Percentiles rank a stretch among this genome's conserved stretches.
These are phyloP conservation scores for Butyriboletus appendiculatus DNA, from an alignment of 1,284 basidiomycete species.

Conservation along the genomic window DNA sequence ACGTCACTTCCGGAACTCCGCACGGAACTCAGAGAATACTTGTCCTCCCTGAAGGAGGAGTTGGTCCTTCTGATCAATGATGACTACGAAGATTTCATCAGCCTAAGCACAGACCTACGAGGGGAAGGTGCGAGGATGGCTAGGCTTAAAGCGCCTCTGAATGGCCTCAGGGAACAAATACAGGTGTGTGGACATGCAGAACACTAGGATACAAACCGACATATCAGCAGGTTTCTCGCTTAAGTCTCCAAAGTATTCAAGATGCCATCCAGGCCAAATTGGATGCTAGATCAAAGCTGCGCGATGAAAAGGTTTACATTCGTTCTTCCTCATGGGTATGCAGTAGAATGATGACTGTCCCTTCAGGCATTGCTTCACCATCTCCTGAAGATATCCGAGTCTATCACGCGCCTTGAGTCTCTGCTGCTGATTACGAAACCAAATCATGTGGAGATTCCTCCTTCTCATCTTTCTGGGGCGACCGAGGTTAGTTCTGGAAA, in stretches of 20 bases:
- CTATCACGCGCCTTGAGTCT: constrained; percentile 79
- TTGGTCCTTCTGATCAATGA: constrained; percentile 95
- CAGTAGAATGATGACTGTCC: constrained; percentile 1
- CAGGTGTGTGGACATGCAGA: constrained; percentile 46
- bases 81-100: constrained; percentile 98
- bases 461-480: constrained; percentile 25
- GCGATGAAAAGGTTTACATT: constrained; percentile 76
- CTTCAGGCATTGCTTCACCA: constrained; percentile 79
- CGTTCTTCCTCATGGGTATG: not conserved
- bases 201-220: not conserved
- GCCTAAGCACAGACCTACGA: constrained; percentile 85
- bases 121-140: constrained; percentile 79
- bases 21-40: constrained; percentile 84
- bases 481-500: constrained; percentile 23
- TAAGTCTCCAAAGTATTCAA: constrained; percentile 66
- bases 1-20: constrained; percentile 88
- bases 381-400: constrained; percentile 87
- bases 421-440: constrained; percentile 62
- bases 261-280: constrained; percentile 78
- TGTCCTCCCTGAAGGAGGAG: constrained; percentile 84
- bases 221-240: constrained; percentile 55
- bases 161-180: constrained; percentile 63
- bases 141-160: constrained; percentile 66
- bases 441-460: constrained; percentile 21
- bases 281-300: constrained; percentile 66